These are phyloP conservation scores for Rhododendron mucronatum DNA, from an alignment of 148 eudicot genomes.

Conservation along the genomic window DNA sequence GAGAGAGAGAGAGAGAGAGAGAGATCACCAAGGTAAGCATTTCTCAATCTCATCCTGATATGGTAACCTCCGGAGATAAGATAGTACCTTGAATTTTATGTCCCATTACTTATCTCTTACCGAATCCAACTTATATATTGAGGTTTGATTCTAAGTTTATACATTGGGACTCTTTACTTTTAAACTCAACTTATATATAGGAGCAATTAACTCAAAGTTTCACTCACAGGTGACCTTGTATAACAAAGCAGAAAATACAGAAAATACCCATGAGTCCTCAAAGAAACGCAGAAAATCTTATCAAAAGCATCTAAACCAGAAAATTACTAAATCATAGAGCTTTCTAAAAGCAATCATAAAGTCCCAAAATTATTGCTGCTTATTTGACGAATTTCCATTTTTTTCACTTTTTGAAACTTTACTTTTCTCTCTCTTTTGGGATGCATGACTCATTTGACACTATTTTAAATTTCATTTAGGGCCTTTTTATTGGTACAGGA, in stretches of 20 bases:
- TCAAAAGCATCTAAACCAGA: not conserved
- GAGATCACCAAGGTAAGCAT: not conserved
- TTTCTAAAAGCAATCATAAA: not conserved
- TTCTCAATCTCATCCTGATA: not conserved
- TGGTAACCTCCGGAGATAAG: not conserved
- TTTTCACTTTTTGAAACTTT: not conserved
- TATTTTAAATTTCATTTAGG: not conserved
- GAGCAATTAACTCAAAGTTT: not conserved
- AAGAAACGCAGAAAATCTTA: not conserved
- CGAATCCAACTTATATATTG: not conserved
- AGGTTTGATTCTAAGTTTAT: not conserved
- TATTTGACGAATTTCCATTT: not conserved
- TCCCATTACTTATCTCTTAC: not conserved
- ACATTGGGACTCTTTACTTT: not conserved
- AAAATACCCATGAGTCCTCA: not conserved
- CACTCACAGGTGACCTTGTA: not conserved
- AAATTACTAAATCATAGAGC: not conserved
- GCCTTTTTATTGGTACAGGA: not conserved
- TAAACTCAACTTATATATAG: not conserved
- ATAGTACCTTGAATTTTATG: not conserved
- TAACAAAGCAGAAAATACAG: not conserved
- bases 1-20: not conserved
- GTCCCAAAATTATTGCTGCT: not conserved
- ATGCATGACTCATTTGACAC: not conserved
- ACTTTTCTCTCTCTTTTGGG: not conserved